These are phyloP conservation scores for Fusarium albidum DNA, from an alignment of 2,329 filamentous ascomycete genomes.

Conservation along the genomic window DNA sequence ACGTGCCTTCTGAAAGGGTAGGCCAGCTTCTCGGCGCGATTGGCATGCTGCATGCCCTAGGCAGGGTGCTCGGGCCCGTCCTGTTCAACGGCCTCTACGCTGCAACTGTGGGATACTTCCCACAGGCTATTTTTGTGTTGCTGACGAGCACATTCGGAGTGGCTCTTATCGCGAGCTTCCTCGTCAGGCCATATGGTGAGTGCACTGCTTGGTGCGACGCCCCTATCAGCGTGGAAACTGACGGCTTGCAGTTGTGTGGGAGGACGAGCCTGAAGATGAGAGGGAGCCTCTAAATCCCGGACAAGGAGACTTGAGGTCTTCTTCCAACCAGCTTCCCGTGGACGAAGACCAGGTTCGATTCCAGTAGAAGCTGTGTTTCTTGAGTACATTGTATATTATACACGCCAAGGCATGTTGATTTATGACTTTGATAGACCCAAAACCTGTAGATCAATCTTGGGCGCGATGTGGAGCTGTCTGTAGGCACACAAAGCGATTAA, in stretches of 20 bases:
- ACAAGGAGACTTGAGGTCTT: slow-evolving; percentile 14
- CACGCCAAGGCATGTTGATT: background rate
- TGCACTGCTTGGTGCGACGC: slow-evolving; percentile 30
- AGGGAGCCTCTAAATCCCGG: slow-evolving; percentile 32
- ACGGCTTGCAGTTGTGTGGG: slow-evolving; percentile 45
- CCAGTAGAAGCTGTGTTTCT: slow-evolving; percentile 12
- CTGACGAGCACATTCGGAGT: slow-evolving; percentile 72
- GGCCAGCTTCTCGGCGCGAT: slow-evolving; percentile 90
- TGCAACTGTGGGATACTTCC: slow-evolving; percentile 77
- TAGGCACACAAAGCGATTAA: slow-evolving; percentile 18
- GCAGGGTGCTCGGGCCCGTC: slow-evolving; percentile 80
- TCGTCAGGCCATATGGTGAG: slow-evolving; percentile 79
- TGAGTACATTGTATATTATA: background rate
- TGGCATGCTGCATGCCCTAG: slow-evolving; percentile 84
- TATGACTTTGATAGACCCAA: background rate
- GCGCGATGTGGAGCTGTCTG: background rate
- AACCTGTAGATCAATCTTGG: background rate
- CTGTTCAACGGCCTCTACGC: slow-evolving; percentile 89
- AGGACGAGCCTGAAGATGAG: slow-evolving; percentile 38
- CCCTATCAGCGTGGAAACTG: slow-evolving; percentile 12
- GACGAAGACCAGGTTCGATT: slow-evolving; percentile 43
- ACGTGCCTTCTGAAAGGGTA: slow-evolving; percentile 82
- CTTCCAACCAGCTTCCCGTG: slow-evolving; percentile 26
- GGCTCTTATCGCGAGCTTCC: slow-evolving; percentile 72
- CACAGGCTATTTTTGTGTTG: slow-evolving; percentile 85